phyloP scores from a whole-genome alignment of 2,329 filamentous ascomycete species.

The Aspergillus udagawae region DNA sequence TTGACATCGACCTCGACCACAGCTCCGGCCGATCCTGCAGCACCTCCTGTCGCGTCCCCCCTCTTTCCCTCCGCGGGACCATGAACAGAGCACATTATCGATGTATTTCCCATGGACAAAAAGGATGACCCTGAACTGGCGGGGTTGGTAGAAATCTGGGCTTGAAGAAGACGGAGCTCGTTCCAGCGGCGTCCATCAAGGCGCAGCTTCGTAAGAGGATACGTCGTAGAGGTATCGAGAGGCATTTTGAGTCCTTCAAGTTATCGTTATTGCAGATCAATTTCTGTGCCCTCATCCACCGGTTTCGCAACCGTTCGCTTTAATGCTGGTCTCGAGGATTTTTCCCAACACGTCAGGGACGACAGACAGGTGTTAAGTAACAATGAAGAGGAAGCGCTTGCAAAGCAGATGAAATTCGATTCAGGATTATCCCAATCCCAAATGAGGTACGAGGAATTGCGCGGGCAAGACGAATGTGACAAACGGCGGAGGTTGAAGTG shows the following conservation, averaged over 20 bases:
- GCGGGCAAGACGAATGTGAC: background rate
- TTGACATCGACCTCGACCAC: conserved; percentile 77
- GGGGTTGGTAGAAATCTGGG: conserved; percentile 86
- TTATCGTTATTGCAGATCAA: background rate
- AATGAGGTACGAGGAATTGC: background rate
- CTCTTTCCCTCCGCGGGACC: conserved; percentile 71
- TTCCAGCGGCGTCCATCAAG: conserved; percentile 92
- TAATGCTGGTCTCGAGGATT: background rate
- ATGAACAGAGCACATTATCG: conserved; percentile 87
- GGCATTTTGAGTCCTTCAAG: conserved; percentile 59
- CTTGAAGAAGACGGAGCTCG: conserved; percentile 83
- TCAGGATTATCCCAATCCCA: background rate
- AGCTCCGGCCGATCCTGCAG: conserved; percentile 50
- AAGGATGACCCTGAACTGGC: conserved; percentile 90
- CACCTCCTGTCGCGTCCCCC: conserved; percentile 44
- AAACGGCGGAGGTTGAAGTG: background rate
- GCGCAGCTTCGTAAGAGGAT: conserved; percentile 77
- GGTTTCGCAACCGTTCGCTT: background rate
- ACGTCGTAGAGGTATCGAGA: conserved; percentile 88
- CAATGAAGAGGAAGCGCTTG: background rate
- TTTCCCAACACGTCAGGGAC: background rate
- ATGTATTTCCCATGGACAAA: conserved; percentile 95
- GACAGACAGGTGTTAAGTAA: background rate
- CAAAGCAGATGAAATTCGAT: background rate
- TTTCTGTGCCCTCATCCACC: background rate